Base-by-base conservation (phyloP, 129 eudicot genomes). In the Silybum marianum region DNA sequence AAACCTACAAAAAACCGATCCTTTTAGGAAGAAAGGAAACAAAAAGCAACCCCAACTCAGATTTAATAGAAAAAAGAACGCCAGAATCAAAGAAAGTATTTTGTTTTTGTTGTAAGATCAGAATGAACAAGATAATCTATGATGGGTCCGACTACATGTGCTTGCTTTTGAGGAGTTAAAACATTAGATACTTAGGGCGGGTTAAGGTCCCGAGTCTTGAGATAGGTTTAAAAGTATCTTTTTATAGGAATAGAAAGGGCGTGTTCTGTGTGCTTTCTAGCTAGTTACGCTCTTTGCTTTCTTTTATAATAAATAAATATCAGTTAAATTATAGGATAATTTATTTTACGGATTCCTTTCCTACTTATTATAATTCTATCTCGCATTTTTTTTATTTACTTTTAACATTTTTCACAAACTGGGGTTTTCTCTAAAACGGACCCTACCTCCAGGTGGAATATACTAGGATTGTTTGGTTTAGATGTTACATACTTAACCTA, bases 131-230 rank as follows among this genome's bases (percentile, higher is more conserved):
- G 77, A 76, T 83, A 77, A 83, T 83, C 82, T 48, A 83, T 48
- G 82, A 83, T 60, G 86, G 86, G 73, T 60, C 86, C 78, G 22
- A 25, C 68, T 62, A 60, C 83, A 78, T 46, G 79, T 83, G 83
- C 74, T 71, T 72, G 79, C 75, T 75, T 75, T 82, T 82, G 19
- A 14, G 75, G 63, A 82, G 23, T 68, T 68, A 30, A 80, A 80
- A 60, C 62, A 9, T 75, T 23, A 51, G 80, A 75, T 75, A 48
- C 63, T 65, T 65, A 23, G 69, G 69, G 69, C 22, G 9, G 9
- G 26, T 65, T 65, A 54, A 22, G 63, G 63, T 54, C 66, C 66
- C n/a, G 23, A 58, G 66, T n/a, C 66, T 58, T 58, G 66, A 58
- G 23, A 58, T 58, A 58, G 66, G 66, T n/a, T 58, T 6, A 8